These are phyloP conservation scores for Cyclotella sp. DNA, from an alignment of 108 stramenopile species.

Conservation along the genomic window DNA sequence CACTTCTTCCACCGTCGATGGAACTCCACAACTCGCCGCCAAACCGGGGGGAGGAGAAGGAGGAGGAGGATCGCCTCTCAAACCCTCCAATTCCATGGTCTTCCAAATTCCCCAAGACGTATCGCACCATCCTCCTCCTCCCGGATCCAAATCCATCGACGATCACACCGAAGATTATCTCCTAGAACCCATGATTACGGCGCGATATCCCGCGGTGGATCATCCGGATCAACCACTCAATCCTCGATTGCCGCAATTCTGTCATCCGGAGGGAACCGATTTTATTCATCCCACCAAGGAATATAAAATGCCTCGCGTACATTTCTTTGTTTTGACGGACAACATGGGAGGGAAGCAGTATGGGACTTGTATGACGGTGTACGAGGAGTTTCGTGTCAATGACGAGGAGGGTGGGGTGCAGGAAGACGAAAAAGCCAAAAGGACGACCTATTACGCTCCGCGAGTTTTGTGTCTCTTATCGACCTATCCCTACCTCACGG, in stretches of 20 bases:
- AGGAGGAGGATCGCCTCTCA: not conserved
- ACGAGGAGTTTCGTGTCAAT: constrained; percentile 69
- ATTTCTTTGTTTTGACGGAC: constrained; percentile 84
- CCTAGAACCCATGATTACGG: constrained; percentile 69
- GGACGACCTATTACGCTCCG: constrained; percentile 72
- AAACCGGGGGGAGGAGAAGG: not conserved
- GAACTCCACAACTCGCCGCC: not conserved
- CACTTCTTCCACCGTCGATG: constrained; percentile 16
- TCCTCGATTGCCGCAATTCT: constrained; percentile 80
- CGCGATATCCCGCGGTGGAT: constrained; percentile 71
- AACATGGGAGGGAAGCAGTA: constrained; percentile 79
- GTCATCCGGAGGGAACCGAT: constrained; percentile 69
- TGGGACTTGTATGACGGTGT: constrained; percentile 79
- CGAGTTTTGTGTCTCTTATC: constrained; percentile 89
- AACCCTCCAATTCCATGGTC: constrained; percentile 5
- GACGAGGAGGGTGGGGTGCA: constrained; percentile 19
- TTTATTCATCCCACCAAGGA: constrained; percentile 53
- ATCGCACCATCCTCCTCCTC: no score
- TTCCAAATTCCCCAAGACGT: not conserved
- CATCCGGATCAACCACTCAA: constrained; percentile 72
- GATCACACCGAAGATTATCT: constrained; percentile 25
- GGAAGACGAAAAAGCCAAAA: constrained; percentile 8
- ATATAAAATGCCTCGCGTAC: constrained; percentile 74
- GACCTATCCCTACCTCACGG: constrained; percentile 92
- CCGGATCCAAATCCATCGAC: not conserved